Evolutionary conservation across 352 stramenopile species (phyloP).

Genomic region (Phytophthora kernoviae): DNA sequence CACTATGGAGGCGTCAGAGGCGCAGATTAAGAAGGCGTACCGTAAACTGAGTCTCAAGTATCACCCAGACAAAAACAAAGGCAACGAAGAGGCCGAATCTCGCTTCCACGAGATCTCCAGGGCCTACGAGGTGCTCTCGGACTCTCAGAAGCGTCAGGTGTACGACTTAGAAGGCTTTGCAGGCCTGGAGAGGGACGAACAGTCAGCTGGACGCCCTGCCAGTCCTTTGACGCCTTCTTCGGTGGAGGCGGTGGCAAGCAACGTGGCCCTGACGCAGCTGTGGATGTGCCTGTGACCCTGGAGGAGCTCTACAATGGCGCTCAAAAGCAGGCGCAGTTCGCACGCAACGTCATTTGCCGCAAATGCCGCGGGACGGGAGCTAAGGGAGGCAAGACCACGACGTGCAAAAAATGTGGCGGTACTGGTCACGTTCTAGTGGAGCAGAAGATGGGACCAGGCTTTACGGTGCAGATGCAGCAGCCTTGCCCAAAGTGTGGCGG

Average conservation of each 20-base stretch:
- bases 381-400: constrained; percentile 82
- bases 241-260: constrained; percentile 66
- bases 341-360: constrained; percentile 81
- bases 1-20: constrained; percentile 82
- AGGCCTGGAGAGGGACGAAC: constrained; percentile 78
- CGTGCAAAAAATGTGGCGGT: constrained; percentile 76
- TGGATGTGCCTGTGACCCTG: constrained; percentile 81
- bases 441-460: constrained; percentile 82
- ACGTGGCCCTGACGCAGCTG: constrained; percentile 71
- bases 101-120: constrained; percentile 92
- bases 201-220: constrained; percentile 48
- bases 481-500: constrained; percentile 80
- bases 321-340: constrained; percentile 72
- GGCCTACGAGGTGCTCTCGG: constrained; percentile 92
- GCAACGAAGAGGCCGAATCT: constrained; percentile 74
- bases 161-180: constrained; percentile 94
- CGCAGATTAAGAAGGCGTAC: constrained; percentile 96
- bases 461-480: constrained; percentile 92
- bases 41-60: constrained; percentile 96
- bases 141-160: constrained; percentile 87
- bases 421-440: constrained; percentile 78
- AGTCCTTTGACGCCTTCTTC: constrained; percentile 87
- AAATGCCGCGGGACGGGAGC: constrained; percentile 84
- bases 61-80: constrained; percentile 93
- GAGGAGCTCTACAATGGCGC: constrained; percentile 89